Conservation (phyloP, 129 eudicot genomes). For the Smallanthus sonchifolius region DNA sequence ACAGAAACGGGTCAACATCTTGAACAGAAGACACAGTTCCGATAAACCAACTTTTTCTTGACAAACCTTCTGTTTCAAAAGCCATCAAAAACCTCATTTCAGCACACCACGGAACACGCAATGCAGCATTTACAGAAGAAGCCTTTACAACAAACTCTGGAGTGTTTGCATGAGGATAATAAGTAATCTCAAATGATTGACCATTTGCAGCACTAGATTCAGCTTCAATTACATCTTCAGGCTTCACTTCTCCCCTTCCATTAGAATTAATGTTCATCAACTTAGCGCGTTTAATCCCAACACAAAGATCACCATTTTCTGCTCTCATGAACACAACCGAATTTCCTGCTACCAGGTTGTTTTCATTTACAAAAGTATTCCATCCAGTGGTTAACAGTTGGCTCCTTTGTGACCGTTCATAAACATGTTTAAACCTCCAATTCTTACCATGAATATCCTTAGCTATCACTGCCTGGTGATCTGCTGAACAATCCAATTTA, state of each 20-base stretch:
- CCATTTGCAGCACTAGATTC: slow-evolving; percentile 12
- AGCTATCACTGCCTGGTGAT: slow-evolving; percentile 65
- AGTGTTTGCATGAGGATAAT: slow-evolving; percentile 62
- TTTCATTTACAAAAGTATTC: slow-evolving; percentile 75
- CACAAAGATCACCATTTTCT: slow-evolving; percentile 60
- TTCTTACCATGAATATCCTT: slow-evolving; percentile 74
- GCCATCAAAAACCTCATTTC: slow-evolving; percentile 77
- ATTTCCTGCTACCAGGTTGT: slow-evolving; percentile 74
- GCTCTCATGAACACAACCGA: slow-evolving; percentile 75
- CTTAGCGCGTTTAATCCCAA: neutral
- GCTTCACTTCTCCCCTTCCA: neutral
- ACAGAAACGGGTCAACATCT: slow-evolving; percentile 64
- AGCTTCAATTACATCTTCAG: neutral
- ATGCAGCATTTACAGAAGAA: slow-evolving; percentile 43
- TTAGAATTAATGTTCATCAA: neutral
- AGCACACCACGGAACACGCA: slow-evolving; percentile 52
- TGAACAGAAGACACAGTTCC: slow-evolving; percentile 75
- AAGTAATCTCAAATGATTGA: slow-evolving; percentile 58
- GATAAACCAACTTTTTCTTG: slow-evolving; percentile 87
- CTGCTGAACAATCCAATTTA: slow-evolving; percentile 57
- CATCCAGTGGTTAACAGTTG: slow-evolving; percentile 84
- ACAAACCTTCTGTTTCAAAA: slow-evolving; percentile 71
- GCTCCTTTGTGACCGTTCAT: slow-evolving; percentile 69
- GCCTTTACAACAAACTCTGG: slow-evolving; percentile 71
- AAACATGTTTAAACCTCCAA: slow-evolving; percentile 77